Conservation (phyloP, 306 rosid genomes). For the Amphicarpaea edgeworthii region DNA sequence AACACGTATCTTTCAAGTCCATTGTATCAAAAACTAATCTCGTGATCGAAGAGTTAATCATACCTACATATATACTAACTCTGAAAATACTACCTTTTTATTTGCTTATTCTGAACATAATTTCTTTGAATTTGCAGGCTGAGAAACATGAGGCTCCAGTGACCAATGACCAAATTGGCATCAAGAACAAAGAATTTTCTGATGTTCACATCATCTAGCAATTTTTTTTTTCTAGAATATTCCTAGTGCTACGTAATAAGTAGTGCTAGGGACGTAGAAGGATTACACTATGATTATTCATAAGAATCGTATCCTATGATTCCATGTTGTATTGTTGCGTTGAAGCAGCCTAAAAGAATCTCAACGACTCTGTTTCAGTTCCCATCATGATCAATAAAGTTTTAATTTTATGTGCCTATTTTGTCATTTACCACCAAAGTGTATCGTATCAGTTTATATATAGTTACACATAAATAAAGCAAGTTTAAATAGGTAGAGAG, state of each 20-base stretch:
- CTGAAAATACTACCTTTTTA: not conserved
- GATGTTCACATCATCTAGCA: constrained; percentile 25
- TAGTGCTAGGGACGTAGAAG: constrained; percentile 38
- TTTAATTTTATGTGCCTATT: constrained; percentile 10
- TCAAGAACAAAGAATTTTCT: constrained; percentile 29
- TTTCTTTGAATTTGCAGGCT: constrained; percentile 58
- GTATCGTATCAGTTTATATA: not conserved
- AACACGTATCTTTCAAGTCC: too few relatives aligned
- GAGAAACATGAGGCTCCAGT: constrained; percentile 67
- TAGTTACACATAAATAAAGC: not conserved
- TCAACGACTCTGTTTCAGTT: constrained; percentile 36
- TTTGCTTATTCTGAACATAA: not conserved
- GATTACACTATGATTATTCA: constrained; percentile 16
- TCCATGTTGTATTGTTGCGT: constrained; percentile 48
- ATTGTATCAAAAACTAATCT: too few relatives aligned
- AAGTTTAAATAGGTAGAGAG: not conserved
- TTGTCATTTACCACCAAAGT: not conserved
- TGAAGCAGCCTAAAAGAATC: constrained; percentile 39
- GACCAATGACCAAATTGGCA: constrained; percentile 47
- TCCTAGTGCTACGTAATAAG: constrained; percentile 24
- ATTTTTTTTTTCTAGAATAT: constrained; percentile 1
- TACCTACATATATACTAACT: too few relatives aligned
- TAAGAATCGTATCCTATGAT: constrained; percentile 47
- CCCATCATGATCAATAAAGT: constrained; percentile 30
- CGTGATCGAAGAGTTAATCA: too few relatives aligned